A percentile compares a stretch with the other conserved stretches of the same genome.
Evolutionary conservation across 768 basidiomycete species (phyloP).

Genomic region (Rhizopogon vulgaris): DNA sequence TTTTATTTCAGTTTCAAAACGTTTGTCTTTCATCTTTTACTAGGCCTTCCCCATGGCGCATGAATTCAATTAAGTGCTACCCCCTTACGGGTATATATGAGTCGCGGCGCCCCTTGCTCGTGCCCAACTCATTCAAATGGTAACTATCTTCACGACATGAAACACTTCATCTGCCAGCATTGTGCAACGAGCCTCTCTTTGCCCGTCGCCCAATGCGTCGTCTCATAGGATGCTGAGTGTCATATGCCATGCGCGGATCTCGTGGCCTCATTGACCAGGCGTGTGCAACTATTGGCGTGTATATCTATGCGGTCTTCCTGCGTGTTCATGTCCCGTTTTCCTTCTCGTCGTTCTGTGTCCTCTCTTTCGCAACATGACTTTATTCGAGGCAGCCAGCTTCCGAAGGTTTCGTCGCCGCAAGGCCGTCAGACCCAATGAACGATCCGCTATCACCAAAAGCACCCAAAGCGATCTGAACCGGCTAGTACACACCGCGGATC

Average conservation of each 20-base stretch:
- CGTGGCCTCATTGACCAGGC: slow-evolving; percentile 13
- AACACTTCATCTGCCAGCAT: not conserved
- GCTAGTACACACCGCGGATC: slow-evolving; percentile 57
- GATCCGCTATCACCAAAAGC: slow-evolving; percentile 31
- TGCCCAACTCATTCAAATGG: not conserved
- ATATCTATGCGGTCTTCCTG: slow-evolving; percentile 11
- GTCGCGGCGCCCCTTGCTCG: not conserved
- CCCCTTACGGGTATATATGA: not conserved
- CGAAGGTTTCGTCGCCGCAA: slow-evolving; percentile 37
- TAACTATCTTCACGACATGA: not conserved
- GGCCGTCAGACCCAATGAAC: slow-evolving; percentile 40
- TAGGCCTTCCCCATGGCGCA: not conserved
- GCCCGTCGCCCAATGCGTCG: not conserved
- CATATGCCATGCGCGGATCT: not conserved
- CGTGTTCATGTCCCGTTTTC: slow-evolving; percentile 4
- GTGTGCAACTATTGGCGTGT: slow-evolving; percentile 4
- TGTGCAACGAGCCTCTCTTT: not conserved
- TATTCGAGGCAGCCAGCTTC: slow-evolving; percentile 28
- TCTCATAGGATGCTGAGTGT: not conserved
- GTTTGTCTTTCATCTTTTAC: not conserved
- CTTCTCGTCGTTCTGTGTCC: slow-evolving; percentile 6
- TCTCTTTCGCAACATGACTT: slow-evolving; percentile 8
- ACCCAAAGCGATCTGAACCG: slow-evolving; percentile 66
- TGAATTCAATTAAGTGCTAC: not conserved
- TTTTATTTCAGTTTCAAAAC: not conserved